phyloP scores from a whole-genome alignment of 2,329 filamentous ascomycete species.

The Alternaria arbusti region DNA sequence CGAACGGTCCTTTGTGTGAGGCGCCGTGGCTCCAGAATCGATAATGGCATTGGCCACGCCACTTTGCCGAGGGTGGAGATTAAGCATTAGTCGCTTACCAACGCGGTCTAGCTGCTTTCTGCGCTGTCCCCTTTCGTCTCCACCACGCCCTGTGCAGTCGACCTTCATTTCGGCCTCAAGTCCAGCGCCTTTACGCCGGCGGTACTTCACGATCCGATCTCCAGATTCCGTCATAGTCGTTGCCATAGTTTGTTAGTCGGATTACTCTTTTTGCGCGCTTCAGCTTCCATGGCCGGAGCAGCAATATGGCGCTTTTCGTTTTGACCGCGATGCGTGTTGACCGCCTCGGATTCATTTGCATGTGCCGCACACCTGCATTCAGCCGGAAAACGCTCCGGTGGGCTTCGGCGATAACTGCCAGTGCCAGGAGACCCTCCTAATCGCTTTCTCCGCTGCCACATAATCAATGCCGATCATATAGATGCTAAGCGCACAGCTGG shows the following conservation, averaged over 20 bases:
- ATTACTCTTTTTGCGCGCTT: slow-evolving; percentile 1
- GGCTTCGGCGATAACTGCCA: slow-evolving; percentile 8
- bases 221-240: slow-evolving; percentile 11
- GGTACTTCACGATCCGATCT: slow-evolving; percentile 9
- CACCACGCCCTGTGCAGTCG: slow-evolving; percentile 12
- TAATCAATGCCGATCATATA: slow-evolving; percentile 14
- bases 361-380: slow-evolving; percentile 18
- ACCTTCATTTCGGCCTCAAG: slow-evolving; percentile 33
- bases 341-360: slow-evolving; percentile 16
- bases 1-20: slow-evolving; percentile 8
- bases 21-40: slow-evolving; percentile 18
- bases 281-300: background rate
- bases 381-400: slow-evolving; percentile 14
- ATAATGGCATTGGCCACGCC: slow-evolving; percentile 18
- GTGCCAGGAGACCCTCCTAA: slow-evolving; percentile 10
- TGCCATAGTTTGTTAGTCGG: background rate
- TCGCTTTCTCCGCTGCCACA: slow-evolving; percentile 9
- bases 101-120: slow-evolving; percentile 14
- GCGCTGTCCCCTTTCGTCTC: slow-evolving; percentile 11
- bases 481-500: slow-evolving; percentile 10
- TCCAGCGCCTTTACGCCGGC: slow-evolving; percentile 8
- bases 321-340: slow-evolving; percentile 1
- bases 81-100: slow-evolving; percentile 16
- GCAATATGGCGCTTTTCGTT: background rate
- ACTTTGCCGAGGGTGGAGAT: slow-evolving; percentile 24